Base-by-base conservation (phyloP, 2,329 filamentous ascomycete species). In the Ciborinia camelliae region DNA sequence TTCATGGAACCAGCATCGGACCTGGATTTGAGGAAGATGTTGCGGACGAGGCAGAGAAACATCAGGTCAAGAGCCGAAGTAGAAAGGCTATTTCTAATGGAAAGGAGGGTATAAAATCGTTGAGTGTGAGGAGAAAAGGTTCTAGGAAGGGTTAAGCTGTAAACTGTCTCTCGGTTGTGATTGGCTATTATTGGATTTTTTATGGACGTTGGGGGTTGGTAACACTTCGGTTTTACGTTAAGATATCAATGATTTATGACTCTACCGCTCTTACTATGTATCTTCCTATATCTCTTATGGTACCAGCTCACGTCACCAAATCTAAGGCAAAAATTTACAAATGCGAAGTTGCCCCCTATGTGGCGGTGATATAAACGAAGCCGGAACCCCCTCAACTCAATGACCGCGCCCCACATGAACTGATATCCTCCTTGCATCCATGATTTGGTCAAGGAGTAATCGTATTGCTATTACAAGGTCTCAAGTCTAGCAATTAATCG, bases 11-110 rank as follows among this genome's bases (percentile, higher is more conserved):
- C 14, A 81, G 80, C 61, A 72, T 82, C 7, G 83, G 83, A 0
- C 78, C 80, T 18, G 80, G 85, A 70, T 79, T 86, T 4, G 74
- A 83, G 23, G 80, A 82, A 58, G 82, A 87, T 72, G 71, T 85
- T 26, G 80, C 79, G 59, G 80, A 80, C 37, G 84, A 87, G 74
- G 81, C 81, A 30, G 79, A 82, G 57, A 85, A 84, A 75, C 82
- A 84, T 73, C 76, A 80, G 54, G 75, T 85, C 9, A 79, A 80
- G 72, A 80, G 78, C 58, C 71, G 76, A 53, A 73, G 75, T 39
- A 71, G 73, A 43, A 74, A 73, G 47, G 75, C 75, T 14, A 73
- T 71, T 41, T 70, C 70, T 26, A 75, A 75, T 66, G 75, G 75
- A 2, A 74, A 75, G 2, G 72, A 70, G 30, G 67, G 73, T 47